Evolutionary conservation across 2,329 filamentous ascomycete species (phyloP).

Genomic region (Apiospora kogelbergensis): DNA sequence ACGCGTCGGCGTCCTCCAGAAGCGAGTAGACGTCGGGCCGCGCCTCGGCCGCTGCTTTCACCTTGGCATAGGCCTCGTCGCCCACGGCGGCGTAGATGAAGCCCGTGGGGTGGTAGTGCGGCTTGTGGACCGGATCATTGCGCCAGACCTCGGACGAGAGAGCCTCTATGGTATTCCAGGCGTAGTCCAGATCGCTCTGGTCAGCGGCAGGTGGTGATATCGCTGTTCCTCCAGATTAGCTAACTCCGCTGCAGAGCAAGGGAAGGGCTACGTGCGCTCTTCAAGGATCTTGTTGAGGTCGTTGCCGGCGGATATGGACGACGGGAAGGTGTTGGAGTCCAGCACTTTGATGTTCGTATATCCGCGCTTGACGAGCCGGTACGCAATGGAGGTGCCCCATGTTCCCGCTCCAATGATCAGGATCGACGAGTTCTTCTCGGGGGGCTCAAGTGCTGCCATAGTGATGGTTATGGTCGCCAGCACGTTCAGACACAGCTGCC

Average conservation of each 20-base stretch:
- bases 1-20: conserved; percentile 44
- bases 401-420: conserved; percentile 25
- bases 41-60: conserved; percentile 17
- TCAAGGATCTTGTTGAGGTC: conserved; percentile 25
- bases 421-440: conserved; percentile 16
- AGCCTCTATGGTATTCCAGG: conserved; percentile 31
- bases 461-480: too few relatives aligned
- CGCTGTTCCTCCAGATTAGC: neutral
- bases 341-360: conserved; percentile 26
- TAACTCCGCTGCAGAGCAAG: conserved; percentile 21
- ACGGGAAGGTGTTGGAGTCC: conserved; percentile 23
- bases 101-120: conserved; percentile 46
- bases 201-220: conserved; percentile 25
- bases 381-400: conserved; percentile 25
- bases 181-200: conserved; percentile 26
- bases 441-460: neutral
- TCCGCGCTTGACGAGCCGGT: conserved; percentile 24
- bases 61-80: conserved; percentile 16
- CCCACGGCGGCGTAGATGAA: conserved; percentile 35
- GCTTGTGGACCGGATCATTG: conserved; percentile 39
- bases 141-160: conserved; percentile 39
- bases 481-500: too few relatives aligned
- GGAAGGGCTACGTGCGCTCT: conserved; percentile 23
- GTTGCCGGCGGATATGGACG: conserved; percentile 25
- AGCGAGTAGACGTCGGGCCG: conserved; percentile 21